Conservation (phyloP, 306 rosid species). For the Ormosia emarginata region DNA sequence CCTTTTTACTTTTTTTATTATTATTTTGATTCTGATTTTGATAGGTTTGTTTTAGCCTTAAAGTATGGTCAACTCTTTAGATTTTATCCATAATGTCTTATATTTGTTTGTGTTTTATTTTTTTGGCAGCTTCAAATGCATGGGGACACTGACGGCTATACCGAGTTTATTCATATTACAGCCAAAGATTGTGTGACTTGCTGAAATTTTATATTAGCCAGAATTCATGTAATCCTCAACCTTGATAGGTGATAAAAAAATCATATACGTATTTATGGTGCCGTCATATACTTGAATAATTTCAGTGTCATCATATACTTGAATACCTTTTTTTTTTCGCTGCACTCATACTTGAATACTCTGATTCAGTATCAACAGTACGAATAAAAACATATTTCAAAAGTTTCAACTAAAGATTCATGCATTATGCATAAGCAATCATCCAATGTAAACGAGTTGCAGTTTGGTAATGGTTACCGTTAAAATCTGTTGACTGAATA, state of each 20-base stretch:
- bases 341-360: neutral
- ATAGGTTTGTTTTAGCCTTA: neutral
- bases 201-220: neutral
- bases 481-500: neutral
- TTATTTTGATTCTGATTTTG: neutral
- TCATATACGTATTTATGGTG: neutral
- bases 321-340: too few relatives aligned
- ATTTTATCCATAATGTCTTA: neutral
- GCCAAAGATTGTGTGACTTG: neutral
- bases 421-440: neutral
- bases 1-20: too few relatives aligned
- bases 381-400: neutral
- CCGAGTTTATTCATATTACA: neutral
- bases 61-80: neutral
- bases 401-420: neutral
- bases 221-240: neutral
- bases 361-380: neutral
- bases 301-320: too few relatives aligned
- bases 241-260: neutral
- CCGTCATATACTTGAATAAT: neutral
- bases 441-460: neutral
- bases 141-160: constrained; percentile 31
- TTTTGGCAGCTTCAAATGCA: constrained; percentile 53
- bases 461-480: neutral
- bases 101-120: neutral